A percentile compares a stretch with the other conserved stretches of the same genome.
These are phyloP conservation scores for Reticulascus tulasneorum DNA, from an alignment of 2,329 filamentous ascomycete species.

Conservation along the genomic window DNA sequence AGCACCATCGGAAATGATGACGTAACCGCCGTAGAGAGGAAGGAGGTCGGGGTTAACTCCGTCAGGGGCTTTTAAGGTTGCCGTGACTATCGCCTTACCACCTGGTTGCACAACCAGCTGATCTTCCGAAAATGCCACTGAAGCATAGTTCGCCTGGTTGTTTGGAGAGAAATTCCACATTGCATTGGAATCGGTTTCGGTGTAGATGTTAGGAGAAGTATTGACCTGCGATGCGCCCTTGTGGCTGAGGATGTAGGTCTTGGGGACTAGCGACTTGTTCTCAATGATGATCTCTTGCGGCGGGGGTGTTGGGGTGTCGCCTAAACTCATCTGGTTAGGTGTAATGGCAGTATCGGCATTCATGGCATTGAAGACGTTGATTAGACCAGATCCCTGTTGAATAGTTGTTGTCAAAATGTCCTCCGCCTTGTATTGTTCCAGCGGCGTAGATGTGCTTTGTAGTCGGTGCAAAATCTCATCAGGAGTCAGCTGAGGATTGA, in stretches of 20 bases:
- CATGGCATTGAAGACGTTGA: slow-evolving; percentile 5
- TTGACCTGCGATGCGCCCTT: slow-evolving; percentile 5
- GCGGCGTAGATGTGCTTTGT: slow-evolving; percentile 4
- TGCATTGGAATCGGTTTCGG: slow-evolving; percentile 1
- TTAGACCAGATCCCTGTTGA: slow-evolving; percentile 7
- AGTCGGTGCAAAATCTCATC: slow-evolving; percentile 5
- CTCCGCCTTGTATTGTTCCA: slow-evolving; percentile 2
- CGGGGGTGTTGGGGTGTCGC: neutral
- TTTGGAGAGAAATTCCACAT: slow-evolving; percentile 9
- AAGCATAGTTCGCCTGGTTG: slow-evolving; percentile 2
- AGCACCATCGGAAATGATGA: slow-evolving; percentile 1
- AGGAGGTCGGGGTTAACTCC: slow-evolving; percentile 3
- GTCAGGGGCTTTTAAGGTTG: neutral
- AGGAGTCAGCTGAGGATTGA: slow-evolving; percentile 1
- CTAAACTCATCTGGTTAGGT: slow-evolving; percentile 5
- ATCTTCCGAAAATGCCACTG: neutral
- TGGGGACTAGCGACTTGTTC: slow-evolving; percentile 2
- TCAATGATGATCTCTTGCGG: slow-evolving; percentile 6
- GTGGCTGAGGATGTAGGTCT: slow-evolving; percentile 7
- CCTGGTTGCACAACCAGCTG: slow-evolving; percentile 2
- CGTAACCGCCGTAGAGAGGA: slow-evolving; percentile 7
- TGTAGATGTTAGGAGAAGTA: slow-evolving; percentile 3
- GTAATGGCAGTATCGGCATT: slow-evolving; percentile 3
- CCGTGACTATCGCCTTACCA: slow-evolving; percentile 2
- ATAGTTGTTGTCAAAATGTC: slow-evolving; percentile 3